A percentile compares a stretch with the other conserved stretches of the same genome.
Conservation (phyloP, 83 land plant genomes). For the Larix sibirica region DNA sequence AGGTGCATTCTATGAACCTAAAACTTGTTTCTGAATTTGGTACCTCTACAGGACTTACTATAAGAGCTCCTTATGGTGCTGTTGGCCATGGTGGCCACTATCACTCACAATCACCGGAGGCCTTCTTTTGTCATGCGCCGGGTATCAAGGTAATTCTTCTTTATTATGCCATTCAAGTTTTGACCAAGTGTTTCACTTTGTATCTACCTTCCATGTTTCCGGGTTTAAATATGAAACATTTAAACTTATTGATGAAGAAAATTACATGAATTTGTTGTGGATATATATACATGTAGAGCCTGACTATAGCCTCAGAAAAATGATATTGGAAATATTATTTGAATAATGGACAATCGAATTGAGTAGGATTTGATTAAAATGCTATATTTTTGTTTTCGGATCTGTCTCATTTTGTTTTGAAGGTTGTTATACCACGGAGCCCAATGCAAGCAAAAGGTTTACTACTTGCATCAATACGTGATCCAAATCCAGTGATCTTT, state of each 20-base stretch:
- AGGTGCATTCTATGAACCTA: background rate
- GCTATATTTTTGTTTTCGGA: background rate
- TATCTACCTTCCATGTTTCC: background rate
- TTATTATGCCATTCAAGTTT: background rate
- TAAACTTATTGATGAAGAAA: background rate
- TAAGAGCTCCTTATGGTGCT: conserved; percentile 98
- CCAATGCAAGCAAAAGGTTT: conserved; percentile 98
- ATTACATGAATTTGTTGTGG: background rate
- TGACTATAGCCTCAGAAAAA: background rate
- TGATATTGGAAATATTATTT: background rate
- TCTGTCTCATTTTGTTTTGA: conserved; percentile 4
- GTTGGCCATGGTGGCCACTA: conserved; percentile 99
- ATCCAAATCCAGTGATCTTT: conserved; percentile 96
- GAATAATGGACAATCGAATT: conserved; percentile 5
- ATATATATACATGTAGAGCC: background rate
- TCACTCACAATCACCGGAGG: conserved; percentile 99
- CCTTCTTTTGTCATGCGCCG: conserved; percentile 99
- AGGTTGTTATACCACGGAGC: conserved; percentile 99
- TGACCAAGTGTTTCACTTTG: background rate
- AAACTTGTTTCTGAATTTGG: background rate
- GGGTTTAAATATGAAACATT: background rate
- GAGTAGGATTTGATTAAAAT: background rate
- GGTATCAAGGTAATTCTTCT: conserved; percentile 76
- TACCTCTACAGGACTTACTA: conserved; percentile 73
- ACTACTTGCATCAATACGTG: conserved; percentile 84